Conservation (phyloP, 2,329 filamentous ascomycete genomes). For the Calonectria naviculata region DNA sequence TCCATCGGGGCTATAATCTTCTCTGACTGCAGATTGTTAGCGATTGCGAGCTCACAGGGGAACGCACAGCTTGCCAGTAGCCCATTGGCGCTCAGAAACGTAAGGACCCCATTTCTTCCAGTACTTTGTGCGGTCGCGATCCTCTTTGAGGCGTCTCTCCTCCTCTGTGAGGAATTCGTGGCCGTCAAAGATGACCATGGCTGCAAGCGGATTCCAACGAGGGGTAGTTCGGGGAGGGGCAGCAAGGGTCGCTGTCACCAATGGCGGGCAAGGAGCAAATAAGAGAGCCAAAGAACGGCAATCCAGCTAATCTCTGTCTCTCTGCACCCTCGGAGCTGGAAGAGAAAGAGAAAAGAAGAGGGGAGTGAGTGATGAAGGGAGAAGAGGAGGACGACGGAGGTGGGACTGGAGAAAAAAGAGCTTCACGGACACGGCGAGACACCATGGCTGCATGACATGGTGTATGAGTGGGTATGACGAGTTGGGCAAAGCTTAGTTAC, state of each 20-base stretch:
- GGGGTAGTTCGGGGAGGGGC: not conserved
- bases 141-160: slow-evolving; percentile 89
- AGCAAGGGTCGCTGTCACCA: slow-evolving; percentile 15
- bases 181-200: slow-evolving; percentile 90
- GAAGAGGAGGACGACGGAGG: slow-evolving; percentile 7
- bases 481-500: slow-evolving; percentile 28
- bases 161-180: slow-evolving; percentile 90
- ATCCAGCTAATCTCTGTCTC: not conserved
- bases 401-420: slow-evolving; percentile 14
- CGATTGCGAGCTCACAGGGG: slow-evolving; percentile 24
- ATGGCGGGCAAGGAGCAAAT: not conserved
- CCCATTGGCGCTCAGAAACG: slow-evolving; percentile 94
- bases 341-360: slow-evolving; percentile 12
- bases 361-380: slow-evolving; percentile 8
- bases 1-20: slow-evolving; percentile 90
- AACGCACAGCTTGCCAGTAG: slow-evolving; percentile 73
- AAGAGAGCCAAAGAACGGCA: not conserved
- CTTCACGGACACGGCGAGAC: slow-evolving; percentile 31
- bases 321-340: slow-evolving; percentile 1
- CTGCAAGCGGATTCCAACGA: slow-evolving; percentile 26
- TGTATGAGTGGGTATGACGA: slow-evolving; percentile 37
- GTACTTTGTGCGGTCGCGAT: slow-evolving; percentile 85
- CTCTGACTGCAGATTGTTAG: slow-evolving; percentile 68
- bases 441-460: slow-evolving; percentile 34
- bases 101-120: slow-evolving; percentile 99